Percentiles rank a stretch among this genome's conserved stretches.
phyloP scores from a whole-genome alignment of 78 protist species.

The Dictyostelium intermedium region DNA sequence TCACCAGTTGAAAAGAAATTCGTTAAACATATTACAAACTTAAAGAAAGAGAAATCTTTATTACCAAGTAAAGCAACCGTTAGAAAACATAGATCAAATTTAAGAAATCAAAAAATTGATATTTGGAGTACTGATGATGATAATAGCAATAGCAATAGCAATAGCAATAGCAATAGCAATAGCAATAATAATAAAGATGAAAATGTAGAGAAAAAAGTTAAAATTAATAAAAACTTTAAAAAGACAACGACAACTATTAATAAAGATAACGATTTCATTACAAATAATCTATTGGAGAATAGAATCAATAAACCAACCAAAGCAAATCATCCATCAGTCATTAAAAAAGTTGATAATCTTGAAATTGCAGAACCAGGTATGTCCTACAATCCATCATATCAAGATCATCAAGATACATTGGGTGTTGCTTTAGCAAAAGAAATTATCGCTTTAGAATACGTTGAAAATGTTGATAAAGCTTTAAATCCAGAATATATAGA shows the following conservation, averaged over 20 bases:
- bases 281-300: not conserved
- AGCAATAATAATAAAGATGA: not conserved
- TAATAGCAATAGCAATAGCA: no score
- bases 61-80: not conserved
- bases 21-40: not conserved
- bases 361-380: slow-evolving; percentile 48
- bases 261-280: not conserved
- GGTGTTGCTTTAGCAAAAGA: slow-evolving; percentile 9
- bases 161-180: not conserved
- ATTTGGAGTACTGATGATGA: not conserved
- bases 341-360: not conserved
- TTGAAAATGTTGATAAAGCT: not conserved
- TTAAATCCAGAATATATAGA: not conserved
- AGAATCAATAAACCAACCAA: not conserved
- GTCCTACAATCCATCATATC: slow-evolving; percentile 40
- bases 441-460: not conserved
- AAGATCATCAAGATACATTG: slow-evolving; percentile 20
- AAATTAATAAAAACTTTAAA: not conserved
- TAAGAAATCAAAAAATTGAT: not conserved
- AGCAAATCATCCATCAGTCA: not conserved
- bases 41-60: not conserved
- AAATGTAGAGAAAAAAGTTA: not conserved
- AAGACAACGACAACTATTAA: not conserved
- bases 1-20: not conserved
- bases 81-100: not conserved